These are phyloP conservation scores for Pelargonium citronellum DNA, from an alignment of 441 rosid genomes.

Conservation along the genomic window DNA sequence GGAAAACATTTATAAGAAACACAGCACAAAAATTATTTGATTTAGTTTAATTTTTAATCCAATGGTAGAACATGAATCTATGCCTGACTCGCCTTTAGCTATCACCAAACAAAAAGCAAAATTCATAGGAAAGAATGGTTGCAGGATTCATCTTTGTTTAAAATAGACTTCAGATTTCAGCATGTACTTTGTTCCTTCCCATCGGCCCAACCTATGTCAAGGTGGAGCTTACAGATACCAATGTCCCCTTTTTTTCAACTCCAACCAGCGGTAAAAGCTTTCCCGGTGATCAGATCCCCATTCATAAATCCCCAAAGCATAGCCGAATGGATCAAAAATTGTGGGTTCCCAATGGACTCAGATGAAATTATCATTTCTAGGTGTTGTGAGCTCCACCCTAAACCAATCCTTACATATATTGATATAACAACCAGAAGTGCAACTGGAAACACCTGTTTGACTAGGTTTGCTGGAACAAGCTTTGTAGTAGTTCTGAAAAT, in stretches of 20 bases:
- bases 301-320: too few relatives aligned
- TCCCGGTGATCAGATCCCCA: too few relatives aligned
- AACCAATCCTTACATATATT: neutral
- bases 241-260: too few relatives aligned
- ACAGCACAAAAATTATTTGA: too few relatives aligned
- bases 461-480: slow-evolving; percentile 14
- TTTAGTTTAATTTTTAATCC: neutral
- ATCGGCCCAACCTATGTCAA: too few relatives aligned
- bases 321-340: too few relatives aligned
- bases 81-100: neutral
- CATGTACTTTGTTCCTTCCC: slow-evolving; percentile 3
- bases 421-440: slow-evolving; percentile 4
- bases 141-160: slow-evolving; percentile 2
- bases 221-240: too few relatives aligned
- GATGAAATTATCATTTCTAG: too few relatives aligned
- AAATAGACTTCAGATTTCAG: neutral
- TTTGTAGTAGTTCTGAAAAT: neutral
- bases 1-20: too few relatives aligned
- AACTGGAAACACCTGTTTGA: slow-evolving; percentile 14
- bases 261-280: too few relatives aligned
- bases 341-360: too few relatives aligned
- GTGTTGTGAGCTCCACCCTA: neutral
- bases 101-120: neutral
- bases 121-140: neutral
- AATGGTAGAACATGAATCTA: neutral